Conservation (phyloP, 257 asterid species). For the Haberlea rhodopensis region DNA sequence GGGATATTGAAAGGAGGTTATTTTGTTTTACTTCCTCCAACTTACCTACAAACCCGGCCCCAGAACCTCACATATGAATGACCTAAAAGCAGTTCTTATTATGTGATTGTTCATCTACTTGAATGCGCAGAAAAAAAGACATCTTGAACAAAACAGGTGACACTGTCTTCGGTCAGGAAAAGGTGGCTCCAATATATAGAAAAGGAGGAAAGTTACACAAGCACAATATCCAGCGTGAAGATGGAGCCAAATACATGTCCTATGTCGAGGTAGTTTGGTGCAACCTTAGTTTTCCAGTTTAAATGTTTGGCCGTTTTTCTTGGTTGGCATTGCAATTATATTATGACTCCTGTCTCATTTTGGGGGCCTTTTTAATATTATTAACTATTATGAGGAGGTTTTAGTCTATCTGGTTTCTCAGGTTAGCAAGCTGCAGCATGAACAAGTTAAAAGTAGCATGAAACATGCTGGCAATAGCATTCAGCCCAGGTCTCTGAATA, state of each 20-base stretch:
- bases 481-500: conserved; percentile 64
- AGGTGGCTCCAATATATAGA: conserved; percentile 36
- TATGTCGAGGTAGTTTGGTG: conserved; percentile 70
- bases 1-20: conserved; percentile 60
- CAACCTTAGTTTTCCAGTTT: not conserved
- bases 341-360: conserved; percentile 1
- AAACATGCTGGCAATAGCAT: conserved; percentile 64
- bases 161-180: conserved; percentile 46
- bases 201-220: conserved; percentile 57
- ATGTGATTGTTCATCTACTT: conserved; percentile 27
- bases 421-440: conserved; percentile 94
- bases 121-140: conserved; percentile 58
- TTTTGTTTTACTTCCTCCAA: conserved; percentile 5
- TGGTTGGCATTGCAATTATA: conserved; percentile 8
- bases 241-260: conserved; percentile 92
- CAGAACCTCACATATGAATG: not conserved
- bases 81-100: conserved; percentile 8
- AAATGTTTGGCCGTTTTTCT: conserved; percentile 4
- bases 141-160: conserved; percentile 39
- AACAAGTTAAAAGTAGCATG: conserved; percentile 79
- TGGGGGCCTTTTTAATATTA: conserved; percentile 13
- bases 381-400: conserved; percentile 2
- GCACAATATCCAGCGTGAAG: conserved; percentile 58
- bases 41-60: too few relatives aligned
- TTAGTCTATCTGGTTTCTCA: conserved; percentile 35